Evolutionary conservation across 495 filamentous ascomycete genomes (phyloP), one percentile per base, ranked within the genome.

Genomic region (Tetracladium setigerum): DNA sequence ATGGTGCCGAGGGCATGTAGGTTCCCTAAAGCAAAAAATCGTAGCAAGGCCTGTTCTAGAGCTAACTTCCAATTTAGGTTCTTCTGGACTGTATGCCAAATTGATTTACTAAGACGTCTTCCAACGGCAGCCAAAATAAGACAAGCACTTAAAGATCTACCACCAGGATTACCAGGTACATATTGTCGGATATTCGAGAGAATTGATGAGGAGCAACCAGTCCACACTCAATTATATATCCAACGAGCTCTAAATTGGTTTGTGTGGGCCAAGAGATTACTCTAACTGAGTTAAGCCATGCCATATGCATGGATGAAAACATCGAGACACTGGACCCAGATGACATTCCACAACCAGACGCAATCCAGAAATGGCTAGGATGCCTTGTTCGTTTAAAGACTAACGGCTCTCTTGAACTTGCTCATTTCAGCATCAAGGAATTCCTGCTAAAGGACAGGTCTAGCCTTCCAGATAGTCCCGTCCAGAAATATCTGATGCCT

Each of bases 61-160:
- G 2, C n/a, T 19, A 24, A 16, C 22, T n/a, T n/a, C n/a, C n/a
- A n/a, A n/a, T n/a, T n/a, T n/a, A 70, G 63, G 67, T 68, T 70
- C 46, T 57, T 65, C 17, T 70, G 67, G 65, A 64, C 67, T 11
- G 27, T 58, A 27, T 68, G 65, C 38, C 66, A 69, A 39, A 47
- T 69, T 35, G 66, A 69, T 44, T 62, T 65, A 35, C 54, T 70
- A 2, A 60, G 60, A 24, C 55, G 63, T n/a, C n/a, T 14, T 49
- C 56, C 2, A 50, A 46, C 3, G 66, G 50, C 17, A 66, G 68
- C 44, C 32, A 38, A 13, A 59, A 52, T 5, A 54, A 55, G 58
- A 5, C 49, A 51, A 32, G 64, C 67, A 1, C 49, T 70, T 9
- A 55, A 42, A 5, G 31, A 43, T 14, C 50, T 68, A 8, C 66